These are phyloP conservation scores for Claviceps purpurea DNA, from an alignment of 2,329 filamentous ascomycete species.

Conservation along the genomic window DNA sequence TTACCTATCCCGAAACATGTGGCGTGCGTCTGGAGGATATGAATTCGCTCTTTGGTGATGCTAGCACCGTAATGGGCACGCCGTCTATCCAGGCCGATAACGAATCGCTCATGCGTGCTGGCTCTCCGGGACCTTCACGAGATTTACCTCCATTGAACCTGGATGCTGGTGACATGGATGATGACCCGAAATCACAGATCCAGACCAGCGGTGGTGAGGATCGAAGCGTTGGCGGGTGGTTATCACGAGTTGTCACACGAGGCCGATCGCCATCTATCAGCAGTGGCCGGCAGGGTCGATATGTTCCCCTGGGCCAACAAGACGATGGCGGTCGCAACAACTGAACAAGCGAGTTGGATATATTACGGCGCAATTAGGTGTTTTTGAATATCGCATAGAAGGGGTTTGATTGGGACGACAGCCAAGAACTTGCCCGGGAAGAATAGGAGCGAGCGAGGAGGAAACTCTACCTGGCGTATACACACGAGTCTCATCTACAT, in stretches of 20 bases:
- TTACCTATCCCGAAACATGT: conserved; percentile 93
- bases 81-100: conserved; percentile 62
- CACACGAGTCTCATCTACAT: neutral
- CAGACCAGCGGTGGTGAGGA: conserved; percentile 20
- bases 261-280: conserved; percentile 24
- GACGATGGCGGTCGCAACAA: conserved; percentile 21
- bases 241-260: conserved; percentile 26
- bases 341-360: conserved; percentile 9
- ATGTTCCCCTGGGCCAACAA: conserved; percentile 28
- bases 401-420: neutral
- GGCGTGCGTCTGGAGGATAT: conserved; percentile 94
- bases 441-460: neutral
- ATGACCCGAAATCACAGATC: conserved; percentile 30
- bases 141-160: conserved; percentile 73
- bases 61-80: conserved; percentile 66
- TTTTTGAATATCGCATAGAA: conserved; percentile 24
- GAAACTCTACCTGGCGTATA: neutral
- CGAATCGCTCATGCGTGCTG: conserved; percentile 64
- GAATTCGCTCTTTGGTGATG: conserved; percentile 88
- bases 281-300: conserved; percentile 26
- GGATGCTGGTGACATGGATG: conserved; percentile 51
- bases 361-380: conserved; percentile 13
- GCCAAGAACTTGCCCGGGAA: neutral
- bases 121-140: conserved; percentile 56
- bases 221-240: conserved; percentile 38